Percentiles rank a stretch among this genome's conserved stretches.
phyloP scores from a whole-genome alignment of 108 stramenopile species.

The Cyclotella atomus region DNA sequence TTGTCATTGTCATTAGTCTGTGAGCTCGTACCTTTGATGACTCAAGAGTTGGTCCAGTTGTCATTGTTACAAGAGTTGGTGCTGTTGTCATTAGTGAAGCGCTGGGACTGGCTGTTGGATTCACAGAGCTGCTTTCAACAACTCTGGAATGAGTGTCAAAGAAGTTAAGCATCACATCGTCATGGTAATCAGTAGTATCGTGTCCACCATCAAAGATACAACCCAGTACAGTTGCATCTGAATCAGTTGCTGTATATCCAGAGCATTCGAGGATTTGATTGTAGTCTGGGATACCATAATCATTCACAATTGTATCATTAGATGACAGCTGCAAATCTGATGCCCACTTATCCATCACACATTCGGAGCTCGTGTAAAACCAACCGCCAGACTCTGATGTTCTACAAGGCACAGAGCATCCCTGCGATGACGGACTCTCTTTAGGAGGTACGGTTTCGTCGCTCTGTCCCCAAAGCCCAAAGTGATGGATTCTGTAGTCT shows the following conservation, averaged over 20 bases:
- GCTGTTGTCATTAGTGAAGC: neutral
- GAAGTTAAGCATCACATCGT: neutral
- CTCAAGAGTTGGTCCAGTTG: too few species aligned
- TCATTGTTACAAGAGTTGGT: too few species aligned
- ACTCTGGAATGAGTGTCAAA: conserved; percentile 7
- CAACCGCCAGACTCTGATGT: conserved; percentile 8
- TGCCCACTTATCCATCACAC: conserved; percentile 15
- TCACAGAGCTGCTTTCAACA: neutral
- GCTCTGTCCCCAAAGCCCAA: conserved; percentile 9
- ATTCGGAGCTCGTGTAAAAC: conserved; percentile 12
- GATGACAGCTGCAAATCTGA: neutral
- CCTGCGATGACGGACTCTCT: conserved; percentile 5
- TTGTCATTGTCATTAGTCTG: too few species aligned
- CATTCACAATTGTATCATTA: neutral
- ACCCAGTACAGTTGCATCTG: neutral
- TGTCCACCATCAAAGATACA: conserved; percentile 11
- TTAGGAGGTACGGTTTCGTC: conserved; percentile 6
- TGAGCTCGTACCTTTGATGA: too few species aligned
- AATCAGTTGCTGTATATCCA: neutral
- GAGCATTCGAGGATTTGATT: conserved; percentile 4
- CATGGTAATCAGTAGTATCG: neutral
- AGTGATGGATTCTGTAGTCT: conserved; percentile 1
- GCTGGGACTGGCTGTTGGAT: neutral
- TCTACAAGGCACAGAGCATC: conserved; percentile 5
- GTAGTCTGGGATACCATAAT: neutral